Percentiles rank a stretch among this genome's conserved stretches.
Evolutionary conservation across 1,284 basidiomycete genomes (phyloP).

Genomic region (Trametes versicolor): DNA sequence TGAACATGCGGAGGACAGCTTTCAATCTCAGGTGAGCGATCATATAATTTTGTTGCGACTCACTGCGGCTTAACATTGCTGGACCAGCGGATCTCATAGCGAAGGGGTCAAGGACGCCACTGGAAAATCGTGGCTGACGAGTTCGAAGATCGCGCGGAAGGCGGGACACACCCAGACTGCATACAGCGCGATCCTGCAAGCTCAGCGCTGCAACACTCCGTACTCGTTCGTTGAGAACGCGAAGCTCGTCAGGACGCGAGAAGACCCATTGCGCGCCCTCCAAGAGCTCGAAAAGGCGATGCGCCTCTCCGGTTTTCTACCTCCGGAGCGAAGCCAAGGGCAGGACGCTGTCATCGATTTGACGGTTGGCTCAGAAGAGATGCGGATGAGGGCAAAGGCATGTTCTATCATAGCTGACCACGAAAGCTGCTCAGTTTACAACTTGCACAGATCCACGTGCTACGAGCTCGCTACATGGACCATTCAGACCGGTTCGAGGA

Average conservation of each 20-base stretch:
- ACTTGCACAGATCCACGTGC: slow-evolving; percentile 74
- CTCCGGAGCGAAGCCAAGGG: slow-evolving; percentile 6
- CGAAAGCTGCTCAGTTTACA: slow-evolving; percentile 11
- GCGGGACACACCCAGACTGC: slow-evolving; percentile 97
- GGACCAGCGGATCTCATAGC: slow-evolving; percentile 24
- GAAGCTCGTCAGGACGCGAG: slow-evolving; percentile 85
- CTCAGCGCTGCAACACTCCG: slow-evolving; percentile 77
- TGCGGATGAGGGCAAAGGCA: slow-evolving; percentile 77
- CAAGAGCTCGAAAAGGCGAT: slow-evolving; percentile 90
- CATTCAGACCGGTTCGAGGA: slow-evolving; percentile 89
- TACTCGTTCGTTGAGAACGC: slow-evolving; percentile 94
- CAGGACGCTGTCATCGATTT: slow-evolving; percentile 17
- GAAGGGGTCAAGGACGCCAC: slow-evolving; percentile 64
- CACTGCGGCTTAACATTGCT: slow-evolving; percentile 11
- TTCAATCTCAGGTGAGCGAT: slow-evolving; percentile 73
- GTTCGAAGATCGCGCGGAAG: slow-evolving; percentile 95
- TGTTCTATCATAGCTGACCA: not conserved
- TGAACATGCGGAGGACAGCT: slow-evolving; percentile 91
- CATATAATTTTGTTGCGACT: not conserved
- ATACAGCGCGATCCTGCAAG: slow-evolving; percentile 96
- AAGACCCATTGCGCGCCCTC: slow-evolving; percentile 88
- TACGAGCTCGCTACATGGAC: slow-evolving; percentile 94
- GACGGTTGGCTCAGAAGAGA: slow-evolving; percentile 54
- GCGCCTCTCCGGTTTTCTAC: slow-evolving; percentile 32
- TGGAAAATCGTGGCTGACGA: slow-evolving; percentile 90